These are phyloP conservation scores for Jacaranda mimosifolia DNA, from an alignment of 257 asterid species.

Conservation along the genomic window DNA sequence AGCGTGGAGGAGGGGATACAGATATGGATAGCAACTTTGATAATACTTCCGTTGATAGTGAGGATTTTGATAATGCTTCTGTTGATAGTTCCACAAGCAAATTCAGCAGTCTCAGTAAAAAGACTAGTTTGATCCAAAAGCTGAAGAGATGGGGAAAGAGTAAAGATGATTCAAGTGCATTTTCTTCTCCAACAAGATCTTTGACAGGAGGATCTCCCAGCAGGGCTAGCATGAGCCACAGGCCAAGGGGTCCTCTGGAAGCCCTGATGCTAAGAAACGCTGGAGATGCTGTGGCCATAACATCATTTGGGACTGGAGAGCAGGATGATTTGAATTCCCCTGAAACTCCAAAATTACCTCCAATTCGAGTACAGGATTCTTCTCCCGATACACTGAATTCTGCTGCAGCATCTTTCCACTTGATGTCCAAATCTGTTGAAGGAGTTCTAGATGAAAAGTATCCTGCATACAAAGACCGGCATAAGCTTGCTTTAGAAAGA, in stretches of 20 bases:
- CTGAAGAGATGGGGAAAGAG: constrained; percentile 88
- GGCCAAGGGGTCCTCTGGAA: constrained; percentile 82
- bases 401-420: constrained; percentile 77
- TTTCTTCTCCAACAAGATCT: constrained; percentile 87
- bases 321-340: constrained; percentile 69
- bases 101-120: constrained; percentile 74
- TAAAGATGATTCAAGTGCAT: constrained; percentile 72
- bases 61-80: constrained; percentile 81
- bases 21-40: constrained; percentile 91
- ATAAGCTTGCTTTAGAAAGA: constrained; percentile 89
- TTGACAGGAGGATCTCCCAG: constrained; percentile 74
- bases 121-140: constrained; percentile 82
- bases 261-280: constrained; percentile 88
- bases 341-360: constrained; percentile 46
- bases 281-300: constrained; percentile 77
- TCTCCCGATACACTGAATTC: constrained; percentile 51
- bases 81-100: constrained; percentile 77
- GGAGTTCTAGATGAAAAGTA: constrained; percentile 88
- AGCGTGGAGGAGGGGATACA: constrained; percentile 94
- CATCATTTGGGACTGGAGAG: constrained; percentile 75
- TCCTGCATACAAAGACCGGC: constrained; percentile 90
- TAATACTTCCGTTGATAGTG: constrained; percentile 87
- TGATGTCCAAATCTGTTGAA: constrained; percentile 94
- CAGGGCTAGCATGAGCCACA: constrained; percentile 53
- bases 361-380: too few species aligned